Evolutionary conservation across 495 filamentous ascomycete species (phyloP).

Genomic region (Penicillium soppii): DNA sequence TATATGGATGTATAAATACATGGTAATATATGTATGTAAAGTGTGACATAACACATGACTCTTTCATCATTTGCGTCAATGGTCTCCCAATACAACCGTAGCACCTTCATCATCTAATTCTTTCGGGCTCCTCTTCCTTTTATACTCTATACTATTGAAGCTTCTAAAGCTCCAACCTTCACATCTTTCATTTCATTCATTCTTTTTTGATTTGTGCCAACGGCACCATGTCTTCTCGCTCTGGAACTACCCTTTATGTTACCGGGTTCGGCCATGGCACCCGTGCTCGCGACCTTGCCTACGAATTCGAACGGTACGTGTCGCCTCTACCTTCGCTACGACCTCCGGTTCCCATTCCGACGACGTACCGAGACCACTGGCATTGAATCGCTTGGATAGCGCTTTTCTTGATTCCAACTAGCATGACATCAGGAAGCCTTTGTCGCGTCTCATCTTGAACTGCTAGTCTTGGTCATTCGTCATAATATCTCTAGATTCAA

Average conservation of each 20-base stretch:
- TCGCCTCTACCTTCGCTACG: constrained; percentile 46
- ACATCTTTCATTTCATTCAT: not conserved
- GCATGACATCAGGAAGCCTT: constrained; percentile 4
- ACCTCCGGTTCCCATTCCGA: constrained; percentile 8
- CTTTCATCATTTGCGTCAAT: constrained; percentile 17
- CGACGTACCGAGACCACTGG: constrained; percentile 10
- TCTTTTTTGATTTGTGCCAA: not conserved
- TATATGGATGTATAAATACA: no score
- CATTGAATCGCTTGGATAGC: not conserved
- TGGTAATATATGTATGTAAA: not conserved
- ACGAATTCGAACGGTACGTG: constrained; percentile 99
- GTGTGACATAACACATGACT: not conserved
- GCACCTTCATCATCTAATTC: constrained; percentile 4
- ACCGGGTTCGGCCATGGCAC: constrained; percentile 98
- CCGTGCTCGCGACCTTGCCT: constrained; percentile 98
- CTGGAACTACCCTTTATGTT: constrained; percentile 94
- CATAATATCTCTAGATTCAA: constrained; percentile 2
- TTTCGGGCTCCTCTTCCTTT: not conserved
- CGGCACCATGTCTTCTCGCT: constrained; percentile 82
- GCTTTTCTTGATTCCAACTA: constrained; percentile 1
- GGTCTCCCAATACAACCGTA: constrained; percentile 11
- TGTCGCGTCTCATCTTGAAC: not conserved
- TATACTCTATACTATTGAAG: constrained; percentile 4
- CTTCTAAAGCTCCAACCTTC: not conserved
- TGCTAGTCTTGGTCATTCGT: constrained; percentile 15